These are phyloP conservation scores for Huiozyma naganishii DNA, from an alignment of 805 yeast genomes.

Conservation along the genomic window DNA sequence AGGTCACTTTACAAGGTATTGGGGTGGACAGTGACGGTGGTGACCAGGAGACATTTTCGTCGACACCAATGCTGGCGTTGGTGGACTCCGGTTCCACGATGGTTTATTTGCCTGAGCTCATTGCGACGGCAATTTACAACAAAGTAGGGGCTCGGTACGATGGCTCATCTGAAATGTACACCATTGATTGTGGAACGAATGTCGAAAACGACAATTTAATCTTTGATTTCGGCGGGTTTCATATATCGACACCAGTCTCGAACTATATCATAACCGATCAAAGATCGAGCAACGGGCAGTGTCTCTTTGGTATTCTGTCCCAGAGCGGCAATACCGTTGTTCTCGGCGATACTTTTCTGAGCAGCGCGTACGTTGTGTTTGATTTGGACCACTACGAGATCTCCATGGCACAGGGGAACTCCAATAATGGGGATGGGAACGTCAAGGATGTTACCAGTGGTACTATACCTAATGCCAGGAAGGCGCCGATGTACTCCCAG, in stretches of 20 bases:
- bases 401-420: constrained; percentile 42
- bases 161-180: constrained; percentile 38
- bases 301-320: constrained; percentile 35
- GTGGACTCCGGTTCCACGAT: constrained; percentile 49
- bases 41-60: constrained; percentile 14
- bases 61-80: constrained; percentile 28
- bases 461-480: constrained; percentile 37
- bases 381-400: constrained; percentile 48
- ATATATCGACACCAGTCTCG: constrained; percentile 39
- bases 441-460: constrained; percentile 14
- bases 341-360: constrained; percentile 47
- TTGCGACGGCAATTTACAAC: constrained; percentile 25
- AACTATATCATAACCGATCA: constrained; percentile 23
- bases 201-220: constrained; percentile 24
- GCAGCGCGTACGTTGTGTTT: constrained; percentile 53
- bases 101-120: constrained; percentile 35
- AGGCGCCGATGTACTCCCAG: constrained; percentile 38
- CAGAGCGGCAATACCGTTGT: constrained; percentile 23
- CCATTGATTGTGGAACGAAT: constrained; percentile 31
- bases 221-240: constrained; percentile 50
- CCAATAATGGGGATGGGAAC: constrained; percentile 10
- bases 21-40: constrained; percentile 21
- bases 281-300: constrained; percentile 17
- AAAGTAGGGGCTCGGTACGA: constrained; percentile 30
- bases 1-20: constrained; percentile 24